Evolutionary conservation across 106 monocot genomes (phyloP), one percentile per base, ranked within the genome.

Genomic region (Platanthera guangdongensis): DNA sequence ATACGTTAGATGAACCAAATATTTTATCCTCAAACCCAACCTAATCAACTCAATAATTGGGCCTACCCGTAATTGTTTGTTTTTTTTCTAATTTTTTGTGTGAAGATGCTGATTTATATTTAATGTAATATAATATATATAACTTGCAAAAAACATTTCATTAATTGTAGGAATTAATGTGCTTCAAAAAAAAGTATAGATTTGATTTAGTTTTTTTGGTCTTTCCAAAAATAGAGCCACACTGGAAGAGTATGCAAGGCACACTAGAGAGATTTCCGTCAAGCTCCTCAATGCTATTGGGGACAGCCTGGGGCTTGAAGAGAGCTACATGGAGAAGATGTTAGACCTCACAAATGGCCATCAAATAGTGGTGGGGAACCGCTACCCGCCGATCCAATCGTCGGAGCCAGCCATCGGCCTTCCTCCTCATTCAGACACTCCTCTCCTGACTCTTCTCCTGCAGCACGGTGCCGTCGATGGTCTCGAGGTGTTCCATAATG

Each of bases 361-460:
- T 46, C 90, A 88, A 68, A 59, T 79, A 13, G 9, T 90, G 9
- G 71, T 50, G 4, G 82, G 76, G 16, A 87, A 87, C 67, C 81
- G 73, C 72, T 87, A 83, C 73, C 87, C 87, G 1, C 78, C 78
- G 19, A 80, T 83, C 52, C 83, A 79, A 0, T 75, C 76, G 4
- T 78, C 83, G 1, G 79, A 87, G 12, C 49, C 81, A 18, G 59
- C 22, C 9, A 8, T 77, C 21, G 76, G 76, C 9, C 19, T 77
- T 4, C 15, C 12, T 0, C 16, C 76, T 8, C 76, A 77, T 59
- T 63, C 50, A 6, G 76, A 77, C 14, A 15, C 47, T 11, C 11
- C 59, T n/a, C 22, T 48, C 2, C n/a, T 77, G 6, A 21, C 64
- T 10, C 4, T 77, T 16, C 47, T 76, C 63, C 39, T 62, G 57